A percentile compares a stretch with the other conserved stretches of the same genome.
phyloP scores from a whole-genome alignment of 345 rosid species.

The Dimocarpus longan region DNA sequence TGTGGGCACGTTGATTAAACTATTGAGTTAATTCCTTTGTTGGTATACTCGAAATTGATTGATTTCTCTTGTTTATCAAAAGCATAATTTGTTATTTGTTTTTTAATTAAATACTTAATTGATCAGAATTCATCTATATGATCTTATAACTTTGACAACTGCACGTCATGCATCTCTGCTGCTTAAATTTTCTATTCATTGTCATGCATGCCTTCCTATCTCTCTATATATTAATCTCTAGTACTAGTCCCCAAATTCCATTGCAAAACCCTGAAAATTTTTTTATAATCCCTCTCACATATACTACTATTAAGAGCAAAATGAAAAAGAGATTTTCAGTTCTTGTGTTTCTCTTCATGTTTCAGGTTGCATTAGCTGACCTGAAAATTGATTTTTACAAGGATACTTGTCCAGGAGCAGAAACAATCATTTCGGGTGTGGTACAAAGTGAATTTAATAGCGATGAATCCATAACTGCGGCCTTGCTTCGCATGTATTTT shows the following conservation, averaged over 20 bases:
- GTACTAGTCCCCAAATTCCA: background rate
- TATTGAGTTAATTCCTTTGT: background rate
- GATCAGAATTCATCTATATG: background rate
- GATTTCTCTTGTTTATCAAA: background rate
- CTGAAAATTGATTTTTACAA: constrained; percentile 56
- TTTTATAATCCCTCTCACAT: background rate
- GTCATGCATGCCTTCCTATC: background rate
- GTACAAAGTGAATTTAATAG: constrained; percentile 41
- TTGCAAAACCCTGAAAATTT: background rate
- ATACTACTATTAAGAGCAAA: background rate
- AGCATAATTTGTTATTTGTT: background rate
- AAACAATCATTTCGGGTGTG: constrained; percentile 43
- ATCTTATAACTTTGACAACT: background rate
- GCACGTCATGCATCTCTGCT: background rate
- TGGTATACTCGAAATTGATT: background rate
- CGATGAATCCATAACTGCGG: constrained; percentile 55
- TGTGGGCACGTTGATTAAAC: background rate
- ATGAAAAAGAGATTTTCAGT: constrained; percentile 19
- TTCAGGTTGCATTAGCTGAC: constrained; percentile 45
- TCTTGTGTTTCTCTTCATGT: constrained; percentile 26
- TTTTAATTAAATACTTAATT: too few relatives aligned
- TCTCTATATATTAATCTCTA: background rate
- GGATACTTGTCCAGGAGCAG: constrained; percentile 60
- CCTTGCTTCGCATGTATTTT: constrained; percentile 85
- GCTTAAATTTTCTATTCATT: background rate